Base-by-base conservation (phyloP, 495 filamentous ascomycete species). In the Podospora appendiculata region DNA sequence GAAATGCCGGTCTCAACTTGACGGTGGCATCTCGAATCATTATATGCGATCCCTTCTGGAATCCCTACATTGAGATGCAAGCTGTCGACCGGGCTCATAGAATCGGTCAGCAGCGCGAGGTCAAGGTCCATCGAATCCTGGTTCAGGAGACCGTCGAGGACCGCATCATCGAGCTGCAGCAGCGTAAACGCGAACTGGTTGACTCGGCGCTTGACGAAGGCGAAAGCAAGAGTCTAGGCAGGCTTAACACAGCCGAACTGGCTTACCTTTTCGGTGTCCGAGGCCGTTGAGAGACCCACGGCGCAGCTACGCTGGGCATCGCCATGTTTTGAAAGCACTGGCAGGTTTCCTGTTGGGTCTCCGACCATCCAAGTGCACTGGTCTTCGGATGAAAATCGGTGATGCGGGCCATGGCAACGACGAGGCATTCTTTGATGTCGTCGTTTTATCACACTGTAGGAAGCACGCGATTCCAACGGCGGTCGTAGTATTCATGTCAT, bases 1-100 rank as follows among this genome's bases (percentile, higher is more conserved):
- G 92, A 11, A 97, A 97, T 62, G 80, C 92, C 0, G 92, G 92
- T 0, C 75, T 97, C 38, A 97, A 97, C 63, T 79, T 97, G 16
- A 85, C 86, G 8, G 83, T 83, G n/a, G 92, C 92, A 0, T 86
- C 83, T 0, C 85, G 89, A 57, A 87, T 97, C 55, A 89, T 97
- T 62, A 86, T 96, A 48, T 81, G 94, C 51, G 92, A 97, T 58
- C 92, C 92, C 0, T 96, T 95, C 72, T 97, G 93, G 89, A 97
- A 97, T 54, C 90, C 92, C 0, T 96, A 86, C 63, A 86, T 95
- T 25, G 92, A 97, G 70, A 88, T 91, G 58, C 92, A 97, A 66
- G 92, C 92, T 1, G 85, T 97, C 50, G 93, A 96, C 67, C 88
- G 92, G 38, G 89, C 92, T 4, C 87, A 97, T 64, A 86, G 92